Evolutionary conservation across 768 basidiomycete species (phyloP), one percentile per base, ranked within the genome.

Genomic region (Lentinula guzmanii): DNA sequence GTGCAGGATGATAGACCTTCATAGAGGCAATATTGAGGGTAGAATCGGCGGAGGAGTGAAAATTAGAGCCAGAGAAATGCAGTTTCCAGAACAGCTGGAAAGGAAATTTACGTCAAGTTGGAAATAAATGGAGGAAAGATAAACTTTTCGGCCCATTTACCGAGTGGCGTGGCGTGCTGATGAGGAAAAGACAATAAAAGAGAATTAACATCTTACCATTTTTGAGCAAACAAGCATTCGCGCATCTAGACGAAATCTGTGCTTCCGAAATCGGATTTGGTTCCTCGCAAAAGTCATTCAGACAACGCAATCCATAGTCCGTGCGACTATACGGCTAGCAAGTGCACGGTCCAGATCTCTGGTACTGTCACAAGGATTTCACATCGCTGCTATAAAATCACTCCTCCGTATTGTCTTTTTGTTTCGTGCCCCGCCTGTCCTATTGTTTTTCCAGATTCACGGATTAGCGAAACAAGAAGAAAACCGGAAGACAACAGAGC

Each of bases 351-450:
- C 62, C 69, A 69, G 35, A 31, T 72, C 68, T 68, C 67, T 75
- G 71, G 75, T 74, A 66, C 73, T 73, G 76, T 74, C 75, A 70
- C 64, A 67, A 64, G 65, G 61, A 65, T 65, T 64, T 63, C 67
- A 66, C 69, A 62, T 53, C 65, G 67, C 65, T 70, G 72, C 75
- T 83, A 83, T 84, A 85, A 81, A 84, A 77, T 76, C 70, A 71
- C 74, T 74, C 70, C 68, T 68, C 66, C 72, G 77, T 82, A 84
- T 84, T 85, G 83, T 85, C 73, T 75, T 73, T 66, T 72, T 75
- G 77, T 77, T 80, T 76, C 70, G 82, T 82, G 81, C 81, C 82
- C 83, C 83, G 78, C 80, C 76, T 73, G 76, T 77, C 75, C 80
- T 85, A 86, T 86, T 87, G 85, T 86, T 83, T 78, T 74, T 52